These are phyloP conservation scores for Hirschfeldia incana DNA, from an alignment of 345 rosid genomes.

Conservation along the genomic window DNA sequence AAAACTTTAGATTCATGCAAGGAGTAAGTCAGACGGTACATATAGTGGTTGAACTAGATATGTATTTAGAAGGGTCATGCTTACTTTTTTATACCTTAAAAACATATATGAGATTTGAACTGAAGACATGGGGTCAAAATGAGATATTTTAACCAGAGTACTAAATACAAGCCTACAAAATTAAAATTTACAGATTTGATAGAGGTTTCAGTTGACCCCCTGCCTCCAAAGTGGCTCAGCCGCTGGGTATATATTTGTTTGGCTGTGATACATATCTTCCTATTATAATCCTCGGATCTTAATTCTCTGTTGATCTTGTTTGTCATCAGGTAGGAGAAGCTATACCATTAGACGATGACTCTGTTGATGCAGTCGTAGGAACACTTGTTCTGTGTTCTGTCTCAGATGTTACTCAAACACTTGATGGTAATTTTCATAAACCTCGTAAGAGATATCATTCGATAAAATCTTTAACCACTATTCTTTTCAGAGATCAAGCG, in stretches of 20 bases:
- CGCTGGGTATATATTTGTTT: too few relatives aligned
- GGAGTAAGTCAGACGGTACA: neutral
- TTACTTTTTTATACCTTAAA: too few relatives aligned
- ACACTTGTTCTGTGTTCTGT: neutral
- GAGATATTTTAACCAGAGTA: too few relatives aligned
- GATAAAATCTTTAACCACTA: neutral
- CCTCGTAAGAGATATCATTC: neutral
- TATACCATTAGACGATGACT: neutral
- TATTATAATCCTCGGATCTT: neutral
- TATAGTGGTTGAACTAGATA: too few relatives aligned
- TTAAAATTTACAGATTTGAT: too few relatives aligned
- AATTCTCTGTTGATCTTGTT: neutral
- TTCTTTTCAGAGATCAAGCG: slow-evolving; percentile 65
- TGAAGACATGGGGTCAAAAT: too few relatives aligned
- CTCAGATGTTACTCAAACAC: neutral
- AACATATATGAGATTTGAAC: too few relatives aligned
- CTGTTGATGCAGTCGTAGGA: neutral
- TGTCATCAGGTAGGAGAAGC: neutral
- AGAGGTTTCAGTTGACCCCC: too few relatives aligned
- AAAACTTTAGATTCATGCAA: neutral
- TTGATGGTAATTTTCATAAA: neutral
- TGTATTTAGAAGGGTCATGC: too few relatives aligned
- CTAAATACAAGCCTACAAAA: too few relatives aligned
- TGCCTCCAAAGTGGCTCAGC: too few relatives aligned
- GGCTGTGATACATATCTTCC: neutral